Base-by-base conservation (phyloP, 2,329 filamentous ascomycete species). In the Chaetomium strumarium region DNA sequence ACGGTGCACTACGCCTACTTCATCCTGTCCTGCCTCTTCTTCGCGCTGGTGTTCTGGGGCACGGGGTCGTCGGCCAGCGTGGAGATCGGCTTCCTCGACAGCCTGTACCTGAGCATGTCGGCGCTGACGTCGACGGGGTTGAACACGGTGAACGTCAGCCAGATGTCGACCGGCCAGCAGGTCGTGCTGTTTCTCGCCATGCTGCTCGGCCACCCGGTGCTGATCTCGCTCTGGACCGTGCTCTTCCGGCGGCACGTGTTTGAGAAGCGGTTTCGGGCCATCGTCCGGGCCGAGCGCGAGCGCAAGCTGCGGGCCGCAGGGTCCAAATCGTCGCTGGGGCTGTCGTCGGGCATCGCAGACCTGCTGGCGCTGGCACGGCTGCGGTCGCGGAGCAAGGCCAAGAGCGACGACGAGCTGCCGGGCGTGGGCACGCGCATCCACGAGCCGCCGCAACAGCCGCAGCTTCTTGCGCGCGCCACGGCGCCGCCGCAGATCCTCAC, bases 1-100 rank as follows among this genome's bases (percentile, higher is more conserved):
- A 81, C 78, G 0, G 62, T 86, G 19, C 84, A 87, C 64, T 85
- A 86, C 68, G 66, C 74, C 39, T 87, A 87, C 67, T 86, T 87
- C 63, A 71, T 85, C 53, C 46, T 67, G 7, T 75, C 77, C 12
- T 74, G 73, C 53, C 61, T 86, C 2, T 37, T 81, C 31, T 70
- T 73, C 16, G 81, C 81, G 10, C 53, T 80, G 38, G 73, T 87
- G 43, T 83, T 87, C 62, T 86, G 75, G 74, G 74, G 72, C 14
- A 72, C 75, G 0, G 79, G 80, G 0, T 72, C 72, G 5, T 75
- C 79, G 9, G 63, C 66, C 16, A 63, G 68, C 31, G 78, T 24
- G 24, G 4, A 72, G 56, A 74, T 87, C 53, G 69, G 70, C 39
- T 88, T 84, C 67, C 74, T 75, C 19, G 83, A 88, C 65, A 75